Conservation (phyloP, 73 alveolate genomes). For the Stentor roeselii region DNA sequence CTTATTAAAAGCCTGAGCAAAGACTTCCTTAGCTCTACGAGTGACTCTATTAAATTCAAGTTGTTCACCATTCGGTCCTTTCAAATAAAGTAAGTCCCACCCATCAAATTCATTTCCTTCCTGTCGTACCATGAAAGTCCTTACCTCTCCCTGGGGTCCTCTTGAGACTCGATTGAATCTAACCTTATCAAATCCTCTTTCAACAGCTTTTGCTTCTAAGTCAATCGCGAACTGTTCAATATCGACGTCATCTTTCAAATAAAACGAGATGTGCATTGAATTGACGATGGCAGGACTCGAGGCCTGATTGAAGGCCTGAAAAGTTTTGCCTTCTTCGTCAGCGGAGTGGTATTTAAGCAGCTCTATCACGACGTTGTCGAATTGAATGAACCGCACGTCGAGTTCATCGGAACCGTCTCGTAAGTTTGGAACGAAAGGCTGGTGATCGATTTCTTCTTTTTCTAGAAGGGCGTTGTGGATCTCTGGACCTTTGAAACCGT, state of each 20-base stretch:
- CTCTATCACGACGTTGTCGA: neutral
- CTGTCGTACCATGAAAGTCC: neutral
- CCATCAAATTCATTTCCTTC: neutral
- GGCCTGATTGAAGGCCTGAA: neutral
- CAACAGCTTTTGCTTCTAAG: neutral
- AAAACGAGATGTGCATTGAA: neutral
- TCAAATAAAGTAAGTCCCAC: neutral
- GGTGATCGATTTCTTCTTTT: neutral
- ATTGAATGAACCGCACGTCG: neutral
- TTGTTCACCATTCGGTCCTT: neutral
- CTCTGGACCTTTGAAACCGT: neutral
- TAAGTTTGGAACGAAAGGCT: neutral
- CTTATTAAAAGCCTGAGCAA: too few species aligned
- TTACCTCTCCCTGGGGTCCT: neutral
- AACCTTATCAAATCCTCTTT: neutral
- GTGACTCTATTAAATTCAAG: neutral
- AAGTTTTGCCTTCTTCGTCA: neutral
- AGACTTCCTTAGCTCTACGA: neutral
- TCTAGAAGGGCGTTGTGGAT: conserved; percentile 1
- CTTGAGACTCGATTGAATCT: neutral
- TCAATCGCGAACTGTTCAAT: neutral
- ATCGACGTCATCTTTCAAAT: neutral
- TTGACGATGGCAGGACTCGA: neutral
- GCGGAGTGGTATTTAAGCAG: neutral
- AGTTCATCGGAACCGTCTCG: neutral